A percentile compares a stretch with the other conserved stretches of the same genome.
Evolutionary conservation across 495 filamentous ascomycete species (phyloP).

Genomic region (Penicillium canariense): DNA sequence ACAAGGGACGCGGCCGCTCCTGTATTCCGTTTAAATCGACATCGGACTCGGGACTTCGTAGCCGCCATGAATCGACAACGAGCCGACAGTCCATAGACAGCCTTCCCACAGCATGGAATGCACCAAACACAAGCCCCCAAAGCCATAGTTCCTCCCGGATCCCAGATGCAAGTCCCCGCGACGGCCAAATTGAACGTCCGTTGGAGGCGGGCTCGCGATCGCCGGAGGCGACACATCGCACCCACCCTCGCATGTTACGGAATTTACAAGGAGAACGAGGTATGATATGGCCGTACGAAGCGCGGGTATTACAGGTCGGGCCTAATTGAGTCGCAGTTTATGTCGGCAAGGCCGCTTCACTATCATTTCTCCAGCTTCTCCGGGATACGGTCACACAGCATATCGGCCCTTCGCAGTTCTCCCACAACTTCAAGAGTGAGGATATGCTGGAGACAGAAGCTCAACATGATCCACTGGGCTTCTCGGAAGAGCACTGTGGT

Average conservation of each 20-base stretch:
- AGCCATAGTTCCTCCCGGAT: neutral
- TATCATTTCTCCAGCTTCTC: constrained; percentile 43
- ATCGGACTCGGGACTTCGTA: constrained; percentile 8
- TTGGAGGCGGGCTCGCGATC: constrained; percentile 21
- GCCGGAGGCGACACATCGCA: constrained; percentile 36
- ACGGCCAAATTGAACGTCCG: constrained; percentile 1
- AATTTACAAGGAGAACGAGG: constrained; percentile 39
- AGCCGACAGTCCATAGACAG: neutral
- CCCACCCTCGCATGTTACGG: constrained; percentile 39
- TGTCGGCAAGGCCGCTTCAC: constrained; percentile 40
- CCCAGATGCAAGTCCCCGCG: neutral
- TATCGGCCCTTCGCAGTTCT: constrained; percentile 44
- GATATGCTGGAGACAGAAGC: constrained; percentile 44
- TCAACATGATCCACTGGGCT: constrained; percentile 27
- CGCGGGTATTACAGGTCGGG: neutral
- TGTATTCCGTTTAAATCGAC: constrained; percentile 33
- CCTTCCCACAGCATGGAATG: neutral
- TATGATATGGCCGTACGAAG: constrained; percentile 3
- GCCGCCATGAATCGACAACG: constrained; percentile 1
- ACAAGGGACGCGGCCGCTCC: constrained; percentile 29
- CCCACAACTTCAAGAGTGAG: constrained; percentile 38
- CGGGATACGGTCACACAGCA: constrained; percentile 42
- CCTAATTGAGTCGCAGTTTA: constrained; percentile 27
- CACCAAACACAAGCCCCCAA: neutral
- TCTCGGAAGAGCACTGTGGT: constrained; percentile 25